These are phyloP conservation scores for Cercospora zeina DNA, from an alignment of 2,329 filamentous ascomycete species.

Conservation along the genomic window DNA sequence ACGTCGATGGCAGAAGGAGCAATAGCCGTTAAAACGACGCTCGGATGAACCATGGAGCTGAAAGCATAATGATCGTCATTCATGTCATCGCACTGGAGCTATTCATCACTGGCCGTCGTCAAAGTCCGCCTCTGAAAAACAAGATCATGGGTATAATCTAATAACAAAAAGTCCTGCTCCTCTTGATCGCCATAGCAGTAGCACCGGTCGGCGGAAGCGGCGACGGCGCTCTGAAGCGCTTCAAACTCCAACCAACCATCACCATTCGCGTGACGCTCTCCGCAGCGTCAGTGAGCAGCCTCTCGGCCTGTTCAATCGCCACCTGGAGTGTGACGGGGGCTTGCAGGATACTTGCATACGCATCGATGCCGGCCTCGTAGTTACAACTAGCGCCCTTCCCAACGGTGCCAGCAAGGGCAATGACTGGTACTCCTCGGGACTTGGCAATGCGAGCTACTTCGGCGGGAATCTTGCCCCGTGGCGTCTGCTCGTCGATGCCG, in stretches of 20 bases:
- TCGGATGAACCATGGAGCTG: background rate
- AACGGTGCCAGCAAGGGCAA: conserved; percentile 48
- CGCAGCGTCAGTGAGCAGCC: conserved; percentile 41
- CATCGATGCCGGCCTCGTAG: conserved; percentile 42
- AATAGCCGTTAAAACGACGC: background rate
- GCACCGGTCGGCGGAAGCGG: conserved; percentile 8
- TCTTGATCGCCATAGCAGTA: conserved; percentile 18
- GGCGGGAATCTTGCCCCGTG: conserved; percentile 56
- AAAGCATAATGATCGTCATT: background rate
- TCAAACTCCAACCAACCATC: conserved; percentile 40
- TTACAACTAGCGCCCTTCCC: conserved; percentile 42
- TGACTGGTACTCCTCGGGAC: conserved; percentile 50
- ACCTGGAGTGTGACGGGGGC: conserved; percentile 41
- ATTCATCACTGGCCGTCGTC: background rate
- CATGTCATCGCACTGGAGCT: background rate
- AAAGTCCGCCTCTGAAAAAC: background rate
- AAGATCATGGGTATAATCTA: conserved; percentile 5
- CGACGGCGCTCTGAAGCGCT: conserved; percentile 19
- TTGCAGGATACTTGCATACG: conserved; percentile 42
- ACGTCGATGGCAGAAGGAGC: background rate
- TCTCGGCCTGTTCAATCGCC: conserved; percentile 42
- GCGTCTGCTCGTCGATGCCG: conserved; percentile 55
- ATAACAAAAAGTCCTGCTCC: conserved; percentile 21
- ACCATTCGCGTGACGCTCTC: conserved; percentile 44
- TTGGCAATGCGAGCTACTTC: conserved; percentile 54